Base-by-base conservation (phyloP, 2,329 filamentous ascomycete species). In the Thielaviopsis ethacetica region DNA sequence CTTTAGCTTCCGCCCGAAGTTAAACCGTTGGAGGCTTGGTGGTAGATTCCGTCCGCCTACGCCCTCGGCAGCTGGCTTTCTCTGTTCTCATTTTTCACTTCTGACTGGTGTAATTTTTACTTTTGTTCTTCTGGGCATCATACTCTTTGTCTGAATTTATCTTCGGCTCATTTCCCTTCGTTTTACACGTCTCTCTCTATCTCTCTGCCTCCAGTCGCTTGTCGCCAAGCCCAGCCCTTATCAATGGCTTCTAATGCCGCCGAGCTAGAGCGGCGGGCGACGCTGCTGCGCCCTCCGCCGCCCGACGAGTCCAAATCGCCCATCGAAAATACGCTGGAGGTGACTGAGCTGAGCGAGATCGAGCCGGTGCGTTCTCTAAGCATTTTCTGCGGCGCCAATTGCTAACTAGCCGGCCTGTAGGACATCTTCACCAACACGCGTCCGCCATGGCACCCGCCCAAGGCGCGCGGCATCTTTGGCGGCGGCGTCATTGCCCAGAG, bases 341-440 rank as follows among this genome's bases (percentile, higher is more conserved):
- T 96, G 65, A 93, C 86, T 3, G 86, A 89, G 64, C 76, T 96
- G 57, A 76, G 76, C 58, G 84, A 86, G 62, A 81, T 93, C 63
- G 85, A 86, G 52, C 85, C 85, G 60, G 85, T 88, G 74, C 68
- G 81, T 71, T 13, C 61, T 26, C 53, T 9, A 41, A 13, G 17
- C 21, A 54, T 22, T 21, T 26, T 21, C 15, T 27, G 5, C 13
- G 27, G 10, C n/a, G 15, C 6, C 24, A 50, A n/a, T 13, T 21
- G 54, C 26, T 34, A 19, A 49, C 17, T 6, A 41, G 5, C 17
- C 17, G 21, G 17, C 9, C 24, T 34, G 13, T 62, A 88, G 84
- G 86, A 95, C 69, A 84, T 97, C 65, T 98, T 93, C 75, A 97
- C 93, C 59, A 98, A 98, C 70, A 88, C 90, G 2, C 86, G 90